Base-by-base conservation (phyloP, 1,139 yeast species). In the Magnusiomyces sp. region DNA sequence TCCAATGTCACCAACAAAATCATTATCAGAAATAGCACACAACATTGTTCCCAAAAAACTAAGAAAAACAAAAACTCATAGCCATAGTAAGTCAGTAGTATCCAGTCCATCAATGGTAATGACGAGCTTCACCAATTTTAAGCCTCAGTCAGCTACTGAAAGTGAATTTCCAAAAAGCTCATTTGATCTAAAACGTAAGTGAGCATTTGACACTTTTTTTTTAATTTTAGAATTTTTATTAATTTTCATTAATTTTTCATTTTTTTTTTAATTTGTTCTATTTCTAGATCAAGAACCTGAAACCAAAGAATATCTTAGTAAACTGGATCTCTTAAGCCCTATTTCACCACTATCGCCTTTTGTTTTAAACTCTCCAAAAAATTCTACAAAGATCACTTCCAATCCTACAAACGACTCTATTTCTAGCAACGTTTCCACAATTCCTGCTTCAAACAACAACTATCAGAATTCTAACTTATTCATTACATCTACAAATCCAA, bases 301-400 rank as follows among this genome's bases (percentile, higher is more conserved):
- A 7, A 43, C 11, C 10, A 20, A 33, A 10, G 40, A 43, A 2
- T 13, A 33, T 27, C 13, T 31, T n/a, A 34, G 17, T 20, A 33
- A n/a, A 13, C 10, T 31, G 2, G 32, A 34, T 19, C 32, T 34
- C 7, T 39, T 43, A 2, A 19, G 40, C 23, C 46, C 46, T 20
- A 33, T 43, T 9, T 34, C 46, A 16, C 46, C 46, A 13, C 40
- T 43, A 13, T 43, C 46, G 2, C 46, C 46, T 5, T 33, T 43
- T 6, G 16, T 27, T 20, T 11, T 43, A 11, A 33, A 31, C 32
- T 13, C 46, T 33, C 34, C 46, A 5, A 14, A 31, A 10, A 14
- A n/a, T 17, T 31, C 38, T 19, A 20, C 32, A 17, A n/a, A 34
- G 2, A 16, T 43, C 3, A 9, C 17, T 3, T 5, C 17, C 7